Evolutionary conservation across 768 basidiomycete species (phyloP).

Genomic region (Rhodotorula sphaerocarpa): DNA sequence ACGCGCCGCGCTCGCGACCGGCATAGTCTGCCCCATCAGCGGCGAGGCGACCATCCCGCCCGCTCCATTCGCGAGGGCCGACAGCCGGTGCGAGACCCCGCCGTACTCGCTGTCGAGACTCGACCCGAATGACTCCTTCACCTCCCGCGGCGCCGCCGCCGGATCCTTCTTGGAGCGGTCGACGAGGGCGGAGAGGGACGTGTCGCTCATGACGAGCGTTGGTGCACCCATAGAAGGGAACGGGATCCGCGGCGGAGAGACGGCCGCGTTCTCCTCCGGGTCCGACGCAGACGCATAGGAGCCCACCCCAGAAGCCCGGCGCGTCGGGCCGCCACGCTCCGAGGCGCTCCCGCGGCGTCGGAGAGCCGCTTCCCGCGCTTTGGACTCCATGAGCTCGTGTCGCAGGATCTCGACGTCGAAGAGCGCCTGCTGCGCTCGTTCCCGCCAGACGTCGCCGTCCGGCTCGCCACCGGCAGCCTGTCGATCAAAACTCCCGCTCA

Average conservation of each 20-base stretch:
- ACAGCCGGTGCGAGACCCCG: too few species aligned
- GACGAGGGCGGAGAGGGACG: too few species aligned
- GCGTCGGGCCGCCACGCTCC: neutral
- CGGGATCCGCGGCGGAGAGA: neutral
- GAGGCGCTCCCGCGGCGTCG: too few species aligned
- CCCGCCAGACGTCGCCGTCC: constrained; percentile 4
- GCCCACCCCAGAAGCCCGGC: neutral
- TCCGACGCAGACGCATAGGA: neutral
- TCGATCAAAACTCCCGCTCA: neutral
- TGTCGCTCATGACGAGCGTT: neutral
- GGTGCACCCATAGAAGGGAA: constrained; percentile 1
- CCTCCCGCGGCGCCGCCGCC: too few species aligned
- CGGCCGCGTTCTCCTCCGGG: constrained; percentile 7
- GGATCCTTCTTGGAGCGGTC: too few species aligned
- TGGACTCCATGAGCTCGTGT: constrained; percentile 1
- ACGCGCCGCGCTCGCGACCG: too few species aligned
- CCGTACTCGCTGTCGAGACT: too few species aligned
- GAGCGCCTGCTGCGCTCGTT: constrained; percentile 5
- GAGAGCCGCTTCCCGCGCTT: too few species aligned
- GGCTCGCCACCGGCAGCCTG: constrained; percentile 11
- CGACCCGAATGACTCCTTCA: too few species aligned
- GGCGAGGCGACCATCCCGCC: too few species aligned
- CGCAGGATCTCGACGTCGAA: neutral
- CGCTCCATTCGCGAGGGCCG: too few species aligned
- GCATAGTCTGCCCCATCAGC: too few species aligned